Base-by-base conservation (phyloP, 345 rosid species). In the Eutrema japonicum region DNA sequence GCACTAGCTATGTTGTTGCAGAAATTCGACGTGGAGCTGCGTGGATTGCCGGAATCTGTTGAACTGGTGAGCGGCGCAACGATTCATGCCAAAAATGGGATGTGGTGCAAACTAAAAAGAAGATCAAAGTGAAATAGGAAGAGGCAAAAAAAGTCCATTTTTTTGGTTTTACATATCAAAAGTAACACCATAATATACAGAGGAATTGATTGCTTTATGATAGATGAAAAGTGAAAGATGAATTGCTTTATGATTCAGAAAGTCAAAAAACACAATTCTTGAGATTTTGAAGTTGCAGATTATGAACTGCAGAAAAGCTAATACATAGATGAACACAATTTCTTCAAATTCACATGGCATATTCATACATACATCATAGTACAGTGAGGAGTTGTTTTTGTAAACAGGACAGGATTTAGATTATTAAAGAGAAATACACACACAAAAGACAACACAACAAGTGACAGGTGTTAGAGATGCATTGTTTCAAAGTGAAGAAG, bases 41-140 rank as follows among this genome's bases (percentile, higher is more conserved):
- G 74, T 63, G 96, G 90, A 41, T 35, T 90, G 6, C 88, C 93
- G 0, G 96, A 91, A 26, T 79, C 86, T 0, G 97, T 93, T 64
- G 96, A 91, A 55, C 78, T 88, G 2, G 97, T 93, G 8, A 91
- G 97, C 0, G 97, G 97, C 0, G 97, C 98, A 35, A 93, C 97
- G 5, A 89, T 93, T 59, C 98, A 93, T 69, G 87, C 97, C 0
- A 91, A 87, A 75, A 85, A 81, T 63, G 98, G 98, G 7, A 29
- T 91, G 80, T 91, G 96, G 93, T 94, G 98, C 75, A 91, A 83
- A 72, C 77, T 94, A 67, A 89, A 70, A 80, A 87, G 67, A 84
- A 83, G 98, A 73, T 64, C 85, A 22, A 69, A 69, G 29, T 76
- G 66, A 73, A 52, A 18, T 12, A 29, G 27, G 4, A 37, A 46